These are phyloP conservation scores for Aureobasidium sp. DNA, from an alignment of 2,329 filamentous ascomycete species.

Conservation along the genomic window DNA sequence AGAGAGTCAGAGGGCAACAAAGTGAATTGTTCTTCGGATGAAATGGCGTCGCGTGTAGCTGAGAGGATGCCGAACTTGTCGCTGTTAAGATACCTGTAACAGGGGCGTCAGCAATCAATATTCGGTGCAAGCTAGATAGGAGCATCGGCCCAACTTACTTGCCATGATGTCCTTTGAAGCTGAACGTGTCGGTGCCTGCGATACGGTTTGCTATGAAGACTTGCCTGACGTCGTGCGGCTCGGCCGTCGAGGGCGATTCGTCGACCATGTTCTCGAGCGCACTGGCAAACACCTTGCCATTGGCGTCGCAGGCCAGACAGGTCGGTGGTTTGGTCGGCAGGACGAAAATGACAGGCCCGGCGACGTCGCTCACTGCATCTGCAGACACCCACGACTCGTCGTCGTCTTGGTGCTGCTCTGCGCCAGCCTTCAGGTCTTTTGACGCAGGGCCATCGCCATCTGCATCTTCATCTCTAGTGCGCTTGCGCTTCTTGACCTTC, in stretches of 20 bases:
- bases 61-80: slow-evolving; percentile 73
- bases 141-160: slow-evolving; percentile 41
- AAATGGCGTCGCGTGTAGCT: slow-evolving; percentile 72
- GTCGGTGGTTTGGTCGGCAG: slow-evolving; percentile 65
- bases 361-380: slow-evolving; percentile 63
- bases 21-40: slow-evolving; percentile 74
- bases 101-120: not conserved
- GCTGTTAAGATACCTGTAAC: slow-evolving; percentile 66
- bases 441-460: slow-evolving; percentile 20
- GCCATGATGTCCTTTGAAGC: slow-evolving; percentile 86
- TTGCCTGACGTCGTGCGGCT: slow-evolving; percentile 91
- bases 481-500: slow-evolving; percentile 86
- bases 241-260: slow-evolving; percentile 69
- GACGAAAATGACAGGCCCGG: slow-evolving; percentile 75
- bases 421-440: not conserved
- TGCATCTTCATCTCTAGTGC: slow-evolving; percentile 42
- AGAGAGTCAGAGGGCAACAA: not conserved
- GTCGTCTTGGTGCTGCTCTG: slow-evolving; percentile 30
- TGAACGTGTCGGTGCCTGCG: slow-evolving; percentile 66
- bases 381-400: slow-evolving; percentile 92
- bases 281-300: slow-evolving; percentile 77
- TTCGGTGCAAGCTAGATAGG: not conserved
- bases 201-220: slow-evolving; percentile 89
- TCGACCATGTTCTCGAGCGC: slow-evolving; percentile 83
- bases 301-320: slow-evolving; percentile 76